A percentile compares a stretch with the other conserved stretches of the same genome.
These are phyloP conservation scores for Aureobasidium uvarum DNA, from an alignment of 2,329 filamentous ascomycete species.

Conservation along the genomic window DNA sequence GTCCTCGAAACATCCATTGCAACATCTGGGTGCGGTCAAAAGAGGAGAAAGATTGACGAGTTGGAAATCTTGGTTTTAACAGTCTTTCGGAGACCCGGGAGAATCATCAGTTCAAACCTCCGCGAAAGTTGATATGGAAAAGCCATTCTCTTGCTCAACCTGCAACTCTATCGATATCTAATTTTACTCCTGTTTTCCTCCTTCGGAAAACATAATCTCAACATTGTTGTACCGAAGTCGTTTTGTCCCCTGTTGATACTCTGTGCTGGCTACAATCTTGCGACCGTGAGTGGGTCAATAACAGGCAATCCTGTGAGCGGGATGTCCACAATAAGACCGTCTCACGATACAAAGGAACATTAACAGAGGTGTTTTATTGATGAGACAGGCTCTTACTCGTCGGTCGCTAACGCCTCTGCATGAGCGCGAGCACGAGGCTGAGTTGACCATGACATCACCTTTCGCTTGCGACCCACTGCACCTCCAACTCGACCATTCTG, in stretches of 20 bases:
- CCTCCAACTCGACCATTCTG: background rate
- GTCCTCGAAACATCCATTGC: background rate
- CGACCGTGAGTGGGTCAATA: background rate
- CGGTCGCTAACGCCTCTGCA: background rate
- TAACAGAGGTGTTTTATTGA: background rate
- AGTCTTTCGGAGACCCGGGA: background rate
- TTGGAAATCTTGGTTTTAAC: slow-evolving; percentile 1
- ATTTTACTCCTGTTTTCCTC: background rate
- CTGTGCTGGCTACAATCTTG: background rate
- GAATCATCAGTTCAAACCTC: background rate
- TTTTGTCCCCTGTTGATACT: background rate
- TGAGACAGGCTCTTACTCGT: background rate
- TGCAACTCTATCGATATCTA: background rate
- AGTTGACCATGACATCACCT: background rate
- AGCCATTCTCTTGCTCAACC: background rate
- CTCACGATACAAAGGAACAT: background rate
- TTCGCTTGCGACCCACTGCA: background rate
- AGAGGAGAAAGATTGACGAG: background rate
- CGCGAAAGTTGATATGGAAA: background rate
- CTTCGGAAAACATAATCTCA: background rate
- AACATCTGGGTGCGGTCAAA: background rate
- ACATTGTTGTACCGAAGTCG: background rate
- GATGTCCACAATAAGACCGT: background rate
- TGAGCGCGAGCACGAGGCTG: background rate
- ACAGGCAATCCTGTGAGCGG: background rate